phyloP scores from a whole-genome alignment of 306 rosid species.

The Trifolium dubium region DNA sequence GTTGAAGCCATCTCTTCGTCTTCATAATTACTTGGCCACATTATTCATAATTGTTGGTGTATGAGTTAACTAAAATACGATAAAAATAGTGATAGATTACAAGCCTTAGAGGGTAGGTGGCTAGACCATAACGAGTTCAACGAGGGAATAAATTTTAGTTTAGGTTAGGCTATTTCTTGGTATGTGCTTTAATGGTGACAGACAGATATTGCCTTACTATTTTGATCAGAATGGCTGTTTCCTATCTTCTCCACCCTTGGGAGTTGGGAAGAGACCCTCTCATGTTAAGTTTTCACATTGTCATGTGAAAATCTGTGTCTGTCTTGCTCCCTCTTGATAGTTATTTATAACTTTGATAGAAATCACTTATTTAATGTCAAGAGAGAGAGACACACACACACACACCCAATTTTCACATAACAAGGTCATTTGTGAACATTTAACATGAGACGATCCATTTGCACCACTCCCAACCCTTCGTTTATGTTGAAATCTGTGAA shows the following conservation, averaged over 20 bases:
- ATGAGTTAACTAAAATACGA: conserved; percentile 14
- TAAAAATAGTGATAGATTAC: conserved; percentile 13
- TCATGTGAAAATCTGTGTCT: not conserved
- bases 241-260: not conserved
- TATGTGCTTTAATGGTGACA: not conserved
- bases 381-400: not conserved
- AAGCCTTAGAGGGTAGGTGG: conserved; percentile 27
- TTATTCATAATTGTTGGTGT: conserved; percentile 6
- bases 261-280: not conserved
- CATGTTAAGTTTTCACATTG: conserved; percentile 20
- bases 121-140: conserved; percentile 8
- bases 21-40: conserved; percentile 22
- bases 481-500: not conserved
- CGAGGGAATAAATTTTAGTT: not conserved
- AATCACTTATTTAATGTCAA: not conserved
- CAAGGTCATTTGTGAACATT: not conserved
- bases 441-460: not conserved
- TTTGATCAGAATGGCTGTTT: conserved; percentile 9
- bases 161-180: not conserved
- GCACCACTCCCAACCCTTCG: not conserved
- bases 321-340: not conserved
- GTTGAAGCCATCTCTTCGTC: conserved; percentile 35
- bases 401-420: not conserved
- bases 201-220: conserved; percentile 21
- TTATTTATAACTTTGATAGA: not conserved